Evolutionary conservation across 371 early-diverging fungal genomes (phyloP).

Genomic region (Saksenaea vasiformis): DNA sequence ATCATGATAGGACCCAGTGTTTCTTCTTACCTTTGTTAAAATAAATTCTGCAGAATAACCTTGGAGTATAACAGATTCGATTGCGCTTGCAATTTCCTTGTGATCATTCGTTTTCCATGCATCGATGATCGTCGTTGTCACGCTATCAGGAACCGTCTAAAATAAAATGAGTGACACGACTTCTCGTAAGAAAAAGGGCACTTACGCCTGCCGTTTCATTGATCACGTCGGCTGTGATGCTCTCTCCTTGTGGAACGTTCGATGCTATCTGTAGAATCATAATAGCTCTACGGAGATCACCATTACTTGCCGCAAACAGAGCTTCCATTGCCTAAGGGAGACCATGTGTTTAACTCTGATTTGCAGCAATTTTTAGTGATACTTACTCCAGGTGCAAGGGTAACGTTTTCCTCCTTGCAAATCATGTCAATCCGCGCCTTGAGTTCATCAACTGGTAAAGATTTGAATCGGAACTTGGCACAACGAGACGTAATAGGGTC

Average conservation of each 20-base stretch:
- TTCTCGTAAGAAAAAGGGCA: background rate
- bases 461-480: conserved; percentile 94
- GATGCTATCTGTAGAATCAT: conserved; percentile 90
- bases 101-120: conserved; percentile 48
- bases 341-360: background rate
- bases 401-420: conserved; percentile 67
- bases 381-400: conserved; percentile 45
- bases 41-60: conserved; percentile 84
- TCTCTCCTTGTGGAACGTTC: conserved; percentile 52
- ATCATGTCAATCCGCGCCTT: conserved; percentile 66
- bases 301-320: conserved; percentile 80
- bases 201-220: conserved; percentile 83
- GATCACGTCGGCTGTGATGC: conserved; percentile 61
- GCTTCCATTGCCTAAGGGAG: conserved; percentile 62
- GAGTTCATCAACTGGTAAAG: conserved; percentile 65
- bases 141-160: conserved; percentile 61
- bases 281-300: conserved; percentile 93
- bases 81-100: conserved; percentile 44
- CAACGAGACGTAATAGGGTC: conserved; percentile 96
- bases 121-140: conserved; percentile 57
- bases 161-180: background rate
- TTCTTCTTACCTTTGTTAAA: conserved; percentile 57
- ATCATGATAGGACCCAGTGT: background rate
- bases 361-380: background rate
- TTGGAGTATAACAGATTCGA: conserved; percentile 55